A percentile compares a stretch with the other conserved stretches of the same genome.
Conservation (phyloP, 2,329 filamentous ascomycete genomes). For the Hypoxylon sp. region DNA sequence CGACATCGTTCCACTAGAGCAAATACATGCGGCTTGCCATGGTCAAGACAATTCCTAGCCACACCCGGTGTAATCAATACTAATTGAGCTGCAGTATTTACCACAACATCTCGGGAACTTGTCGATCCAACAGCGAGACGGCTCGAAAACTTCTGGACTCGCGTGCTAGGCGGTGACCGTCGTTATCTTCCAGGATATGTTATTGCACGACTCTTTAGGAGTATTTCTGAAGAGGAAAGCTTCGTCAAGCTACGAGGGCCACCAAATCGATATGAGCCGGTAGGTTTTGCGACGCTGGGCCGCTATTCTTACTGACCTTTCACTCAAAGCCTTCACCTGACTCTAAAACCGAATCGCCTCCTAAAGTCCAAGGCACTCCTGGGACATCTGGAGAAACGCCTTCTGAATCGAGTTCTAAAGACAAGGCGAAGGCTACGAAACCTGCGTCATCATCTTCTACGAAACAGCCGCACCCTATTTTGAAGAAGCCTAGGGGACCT, state of each 20-base stretch:
- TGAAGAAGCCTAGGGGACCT: conserved; percentile 71
- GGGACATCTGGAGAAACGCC: conserved; percentile 26
- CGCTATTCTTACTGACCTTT: conserved; percentile 37
- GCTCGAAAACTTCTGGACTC: conserved; percentile 77
- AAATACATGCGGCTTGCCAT: conserved; percentile 70
- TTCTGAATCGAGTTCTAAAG: conserved; percentile 46
- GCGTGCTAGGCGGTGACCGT: conserved; percentile 73
- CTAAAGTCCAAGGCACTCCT: conserved; percentile 29
- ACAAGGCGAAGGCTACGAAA: conserved; percentile 46
- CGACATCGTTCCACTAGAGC: conserved; percentile 65
- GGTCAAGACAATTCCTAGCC: conserved; percentile 57
- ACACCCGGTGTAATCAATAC: conserved; percentile 34
- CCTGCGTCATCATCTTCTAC: conserved; percentile 59
- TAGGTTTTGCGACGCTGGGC: conserved; percentile 54
- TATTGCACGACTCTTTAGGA: conserved; percentile 69
- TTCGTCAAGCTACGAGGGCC: conserved; percentile 70
- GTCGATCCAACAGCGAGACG: conserved; percentile 74
- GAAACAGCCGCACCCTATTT: conserved; percentile 68
- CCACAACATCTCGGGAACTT: conserved; percentile 70
- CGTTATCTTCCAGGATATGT: conserved; percentile 66
- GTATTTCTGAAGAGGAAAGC: conserved; percentile 71
- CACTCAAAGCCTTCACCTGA: conserved; percentile 47
- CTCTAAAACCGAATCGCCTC: conserved; percentile 39
- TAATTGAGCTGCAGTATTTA: conserved; percentile 66
- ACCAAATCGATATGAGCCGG: conserved; percentile 67